Conservation (phyloP, 169 alveolate genomes). For the Eimeria falciformis region DNA sequence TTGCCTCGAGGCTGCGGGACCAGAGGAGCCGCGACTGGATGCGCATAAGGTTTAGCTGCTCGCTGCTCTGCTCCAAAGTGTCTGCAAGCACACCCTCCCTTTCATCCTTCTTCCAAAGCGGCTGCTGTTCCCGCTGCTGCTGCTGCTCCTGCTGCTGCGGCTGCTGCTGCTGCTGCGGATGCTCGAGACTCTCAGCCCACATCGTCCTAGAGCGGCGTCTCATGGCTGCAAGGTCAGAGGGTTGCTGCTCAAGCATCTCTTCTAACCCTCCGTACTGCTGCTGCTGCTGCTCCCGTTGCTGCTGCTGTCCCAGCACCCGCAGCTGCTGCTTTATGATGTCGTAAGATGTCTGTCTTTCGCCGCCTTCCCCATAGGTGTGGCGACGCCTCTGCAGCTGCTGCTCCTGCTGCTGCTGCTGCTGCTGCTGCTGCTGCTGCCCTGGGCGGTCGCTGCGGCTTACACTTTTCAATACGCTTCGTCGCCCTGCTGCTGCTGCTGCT, state of each 20-base stretch:
- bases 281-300: conserved; percentile 33
- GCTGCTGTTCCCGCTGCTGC: conserved; percentile 22
- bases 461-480: too few species aligned
- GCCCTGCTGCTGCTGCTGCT: too few species aligned
- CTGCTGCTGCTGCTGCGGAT: conserved; percentile 24
- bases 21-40: conserved; percentile 2
- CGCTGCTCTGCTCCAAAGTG: background rate
- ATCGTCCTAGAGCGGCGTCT: background rate
- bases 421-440: background rate
- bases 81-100: background rate
- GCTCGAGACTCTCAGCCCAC: conserved; percentile 9
- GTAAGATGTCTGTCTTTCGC: background rate
- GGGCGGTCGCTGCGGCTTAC: background rate
- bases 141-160: conserved; percentile 48
- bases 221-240: background rate
- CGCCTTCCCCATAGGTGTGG: background rate
- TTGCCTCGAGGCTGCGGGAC: background rate
- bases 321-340: background rate
- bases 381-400: background rate
- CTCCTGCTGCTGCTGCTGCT: background rate
- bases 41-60: background rate
- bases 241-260: background rate
- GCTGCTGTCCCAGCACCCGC: conserved; percentile 14
- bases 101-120: background rate
- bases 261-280: background rate